Evolutionary conservation across 768 basidiomycete species (phyloP).

Genomic region (Hygrophoropsis aurantiaca): DNA sequence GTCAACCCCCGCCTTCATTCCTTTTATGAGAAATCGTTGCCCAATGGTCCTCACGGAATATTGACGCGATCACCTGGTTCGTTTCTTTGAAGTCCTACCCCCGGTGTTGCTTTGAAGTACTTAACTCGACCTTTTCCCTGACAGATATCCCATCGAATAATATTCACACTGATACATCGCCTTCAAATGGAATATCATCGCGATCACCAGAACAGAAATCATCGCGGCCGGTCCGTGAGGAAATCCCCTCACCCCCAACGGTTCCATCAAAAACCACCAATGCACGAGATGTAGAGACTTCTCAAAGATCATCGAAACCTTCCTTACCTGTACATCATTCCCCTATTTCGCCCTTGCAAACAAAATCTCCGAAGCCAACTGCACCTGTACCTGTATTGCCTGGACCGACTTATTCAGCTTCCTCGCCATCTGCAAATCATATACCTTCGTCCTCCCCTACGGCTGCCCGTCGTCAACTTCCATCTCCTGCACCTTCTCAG

Average conservation of each 20-base stretch:
- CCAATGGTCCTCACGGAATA: too few relatives aligned
- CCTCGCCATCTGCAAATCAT: constrained; percentile 31
- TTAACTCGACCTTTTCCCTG: too few relatives aligned
- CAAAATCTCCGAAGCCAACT: neutral
- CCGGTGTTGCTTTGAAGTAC: too few relatives aligned
- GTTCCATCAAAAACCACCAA: constrained; percentile 16
- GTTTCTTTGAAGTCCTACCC: too few relatives aligned
- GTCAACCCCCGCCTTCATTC: too few relatives aligned
- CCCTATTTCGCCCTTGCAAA: neutral
- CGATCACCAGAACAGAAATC: neutral
- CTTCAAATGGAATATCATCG: neutral
- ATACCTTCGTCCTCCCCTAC: constrained; percentile 28
- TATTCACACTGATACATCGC: too few relatives aligned
- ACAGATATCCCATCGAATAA: too few relatives aligned
- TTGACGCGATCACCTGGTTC: too few relatives aligned
- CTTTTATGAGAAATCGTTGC: too few relatives aligned
- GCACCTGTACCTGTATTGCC: constrained; percentile 13
- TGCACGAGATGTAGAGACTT: neutral
- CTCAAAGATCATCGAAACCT: neutral
- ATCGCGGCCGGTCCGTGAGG: constrained; percentile 7
- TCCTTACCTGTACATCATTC: neutral
- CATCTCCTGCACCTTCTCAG: constrained; percentile 15
- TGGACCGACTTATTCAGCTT: constrained; percentile 22
- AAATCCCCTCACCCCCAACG: neutral
- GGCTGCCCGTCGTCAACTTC: constrained; percentile 13